A percentile compares a stretch with the other conserved stretches of the same genome.
phyloP scores from a whole-genome alignment of 2,329 filamentous ascomycete genomes.

The Dendryphion nanum region DNA sequence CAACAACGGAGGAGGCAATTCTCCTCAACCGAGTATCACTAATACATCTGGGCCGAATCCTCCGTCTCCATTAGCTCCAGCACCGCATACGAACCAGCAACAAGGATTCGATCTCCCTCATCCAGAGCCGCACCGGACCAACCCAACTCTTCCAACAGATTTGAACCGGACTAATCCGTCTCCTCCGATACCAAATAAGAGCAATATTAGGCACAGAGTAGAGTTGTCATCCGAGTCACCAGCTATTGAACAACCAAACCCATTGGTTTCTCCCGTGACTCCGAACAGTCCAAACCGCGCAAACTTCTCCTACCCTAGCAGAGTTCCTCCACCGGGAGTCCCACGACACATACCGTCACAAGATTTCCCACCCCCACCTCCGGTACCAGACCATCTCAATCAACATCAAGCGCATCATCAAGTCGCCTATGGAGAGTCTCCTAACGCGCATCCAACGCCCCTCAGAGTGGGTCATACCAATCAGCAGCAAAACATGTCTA shows the following conservation, averaged over 20 bases:
- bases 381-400: conserved; percentile 10
- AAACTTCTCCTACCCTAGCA: conserved; percentile 37
- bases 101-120: conserved; percentile 8
- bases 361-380: not conserved
- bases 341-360: conserved; percentile 26
- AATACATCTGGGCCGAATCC: conserved; percentile 34
- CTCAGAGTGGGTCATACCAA: conserved; percentile 22
- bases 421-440: conserved; percentile 10
- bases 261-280: conserved; percentile 24
- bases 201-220: conserved; percentile 35
- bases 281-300: conserved; percentile 27
- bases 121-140: too few species aligned
- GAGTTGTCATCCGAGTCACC: conserved; percentile 35
- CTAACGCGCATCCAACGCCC: conserved; percentile 15
- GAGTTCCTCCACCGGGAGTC: conserved; percentile 30
- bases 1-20: conserved; percentile 5
- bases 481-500: conserved; percentile 17
- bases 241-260: conserved; percentile 32
- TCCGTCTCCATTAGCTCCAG: conserved; percentile 25
- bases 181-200: conserved; percentile 34
- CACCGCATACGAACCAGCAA: conserved; percentile 1
- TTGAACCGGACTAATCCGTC: conserved; percentile 15
- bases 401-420: conserved; percentile 17
- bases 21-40: conserved; percentile 22
- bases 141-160: not conserved